These are phyloP conservation scores for Ophiostoma fasciatum DNA, from an alignment of 2,329 filamentous ascomycete genomes.

Conservation along the genomic window DNA sequence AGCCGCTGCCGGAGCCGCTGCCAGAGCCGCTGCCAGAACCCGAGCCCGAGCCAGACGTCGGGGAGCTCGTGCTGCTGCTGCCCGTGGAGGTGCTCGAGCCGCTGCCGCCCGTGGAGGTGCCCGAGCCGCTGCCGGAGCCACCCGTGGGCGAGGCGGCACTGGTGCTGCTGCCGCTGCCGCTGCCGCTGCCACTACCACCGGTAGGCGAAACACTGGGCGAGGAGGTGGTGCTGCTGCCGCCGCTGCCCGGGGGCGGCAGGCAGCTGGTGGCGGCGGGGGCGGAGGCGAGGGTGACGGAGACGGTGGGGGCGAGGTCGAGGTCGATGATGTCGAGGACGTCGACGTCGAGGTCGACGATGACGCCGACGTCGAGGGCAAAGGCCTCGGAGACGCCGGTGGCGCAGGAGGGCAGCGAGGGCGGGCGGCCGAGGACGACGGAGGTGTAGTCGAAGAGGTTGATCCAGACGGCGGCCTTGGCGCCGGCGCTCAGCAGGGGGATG, in stretches of 20 bases:
- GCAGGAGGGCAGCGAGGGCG: not conserved
- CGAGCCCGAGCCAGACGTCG: not conserved
- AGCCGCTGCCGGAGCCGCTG: constrained; percentile 1
- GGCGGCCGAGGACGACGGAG: constrained; percentile 11
- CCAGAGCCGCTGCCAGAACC: not conserved
- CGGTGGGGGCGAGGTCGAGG: constrained; percentile 15
- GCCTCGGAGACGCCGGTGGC: constrained; percentile 10
- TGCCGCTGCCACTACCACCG: too few relatives aligned
- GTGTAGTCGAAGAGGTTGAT: constrained; percentile 19
- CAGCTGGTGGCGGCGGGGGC: constrained; percentile 10
- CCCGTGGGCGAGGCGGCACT: constrained; percentile 1
- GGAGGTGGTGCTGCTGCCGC: not conserved
- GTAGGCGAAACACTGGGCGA: too few relatives aligned
- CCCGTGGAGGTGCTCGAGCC: not conserved
- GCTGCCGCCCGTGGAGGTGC: not conserved
- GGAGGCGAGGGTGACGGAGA: constrained; percentile 16
- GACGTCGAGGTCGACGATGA: constrained; percentile 15
- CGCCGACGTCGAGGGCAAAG: constrained; percentile 14
- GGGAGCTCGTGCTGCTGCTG: too few relatives aligned
- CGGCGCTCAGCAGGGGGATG: constrained; percentile 14
- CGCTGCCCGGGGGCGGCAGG: too few relatives aligned
- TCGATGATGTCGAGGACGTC: constrained; percentile 12
- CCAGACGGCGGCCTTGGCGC: constrained; percentile 17
- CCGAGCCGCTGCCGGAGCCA: not conserved
- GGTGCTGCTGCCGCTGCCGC: too few relatives aligned